These are phyloP conservation scores for Solanum clarkiae DNA, from an alignment of 257 asterid genomes.

Conservation along the genomic window DNA sequence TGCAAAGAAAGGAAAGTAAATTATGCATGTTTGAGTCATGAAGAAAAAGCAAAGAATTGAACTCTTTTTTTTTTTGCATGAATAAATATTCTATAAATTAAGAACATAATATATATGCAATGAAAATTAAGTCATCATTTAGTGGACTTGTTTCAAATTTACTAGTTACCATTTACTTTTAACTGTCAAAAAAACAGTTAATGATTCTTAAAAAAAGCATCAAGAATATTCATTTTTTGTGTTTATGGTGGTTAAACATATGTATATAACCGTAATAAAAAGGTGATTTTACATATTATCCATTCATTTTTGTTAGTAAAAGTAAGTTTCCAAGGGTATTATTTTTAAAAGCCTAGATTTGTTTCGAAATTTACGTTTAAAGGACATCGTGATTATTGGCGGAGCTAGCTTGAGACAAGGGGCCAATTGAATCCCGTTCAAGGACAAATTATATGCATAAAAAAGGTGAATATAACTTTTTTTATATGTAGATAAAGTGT, in stretches of 20 bases:
- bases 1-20: conserved; percentile 27
- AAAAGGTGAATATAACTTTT: neutral
- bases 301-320: neutral
- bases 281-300: neutral
- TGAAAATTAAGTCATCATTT: neutral
- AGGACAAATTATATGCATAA: neutral
- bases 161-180: conserved; percentile 23
- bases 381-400: neutral
- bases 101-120: neutral
- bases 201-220: neutral
- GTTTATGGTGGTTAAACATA: neutral
- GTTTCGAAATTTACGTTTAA: neutral
- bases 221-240: neutral
- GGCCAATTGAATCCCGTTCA: neutral
- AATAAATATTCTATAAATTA: neutral
- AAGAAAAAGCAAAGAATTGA: conserved; percentile 10
- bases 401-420: neutral
- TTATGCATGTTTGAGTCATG: conserved; percentile 1
- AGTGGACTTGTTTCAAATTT: conserved; percentile 19
- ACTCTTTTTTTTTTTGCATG: neutral
- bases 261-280: neutral
- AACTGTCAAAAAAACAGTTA: conserved; percentile 13
- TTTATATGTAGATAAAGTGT: neutral
- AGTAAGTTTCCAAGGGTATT: neutral
- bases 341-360: neutral